These are phyloP conservation scores for Metschnikowia noctiluminum DNA, from an alignment of 805 yeast species.

Conservation along the genomic window DNA sequence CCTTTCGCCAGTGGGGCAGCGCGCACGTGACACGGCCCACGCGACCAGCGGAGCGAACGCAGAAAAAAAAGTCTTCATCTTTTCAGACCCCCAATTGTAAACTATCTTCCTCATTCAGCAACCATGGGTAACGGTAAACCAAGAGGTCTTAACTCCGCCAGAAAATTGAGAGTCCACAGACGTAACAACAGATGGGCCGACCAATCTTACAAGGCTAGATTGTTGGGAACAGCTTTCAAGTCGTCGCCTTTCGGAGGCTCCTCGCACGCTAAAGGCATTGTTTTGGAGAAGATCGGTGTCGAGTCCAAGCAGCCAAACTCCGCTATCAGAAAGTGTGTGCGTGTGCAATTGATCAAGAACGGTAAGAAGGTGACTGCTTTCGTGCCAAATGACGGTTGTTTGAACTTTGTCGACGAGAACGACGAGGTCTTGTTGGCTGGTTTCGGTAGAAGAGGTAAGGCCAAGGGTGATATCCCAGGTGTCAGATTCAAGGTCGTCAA, in stretches of 20 bases:
- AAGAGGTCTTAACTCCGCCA: slow-evolving; percentile 99
- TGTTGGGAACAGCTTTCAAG: slow-evolving; percentile 99
- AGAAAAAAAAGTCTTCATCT: slow-evolving; percentile 9
- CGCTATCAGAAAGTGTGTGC: slow-evolving; percentile 99
- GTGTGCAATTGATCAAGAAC: slow-evolving; percentile 99
- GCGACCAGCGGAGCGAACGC: slow-evolving; percentile 5
- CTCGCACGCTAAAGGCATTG: slow-evolving; percentile 99
- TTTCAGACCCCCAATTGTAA: slow-evolving; percentile 4
- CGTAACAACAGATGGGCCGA: slow-evolving; percentile 99
- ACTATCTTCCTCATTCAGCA: slow-evolving; percentile 20
- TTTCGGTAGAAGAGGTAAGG: slow-evolving; percentile 99
- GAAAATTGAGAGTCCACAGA: slow-evolving; percentile 99
- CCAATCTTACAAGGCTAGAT: slow-evolving; percentile 95
- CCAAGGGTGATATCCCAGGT: slow-evolving; percentile 99
- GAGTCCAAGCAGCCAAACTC: slow-evolving; percentile 99
- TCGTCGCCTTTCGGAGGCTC: slow-evolving; percentile 99
- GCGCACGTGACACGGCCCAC: slow-evolving; percentile 2
- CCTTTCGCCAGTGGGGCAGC: background rate
- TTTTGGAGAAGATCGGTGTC: slow-evolving; percentile 98
- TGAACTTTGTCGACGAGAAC: slow-evolving; percentile 99
- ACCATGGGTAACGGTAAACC: slow-evolving; percentile 99
- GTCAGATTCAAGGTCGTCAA: slow-evolving; percentile 99
- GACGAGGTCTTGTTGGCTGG: slow-evolving; percentile 99
- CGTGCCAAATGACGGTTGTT: slow-evolving; percentile 99
- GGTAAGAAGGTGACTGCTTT: slow-evolving; percentile 99